phyloP scores from a whole-genome alignment of 768 basidiomycete genomes.

The Chalciporus sphaerocephalus region DNA sequence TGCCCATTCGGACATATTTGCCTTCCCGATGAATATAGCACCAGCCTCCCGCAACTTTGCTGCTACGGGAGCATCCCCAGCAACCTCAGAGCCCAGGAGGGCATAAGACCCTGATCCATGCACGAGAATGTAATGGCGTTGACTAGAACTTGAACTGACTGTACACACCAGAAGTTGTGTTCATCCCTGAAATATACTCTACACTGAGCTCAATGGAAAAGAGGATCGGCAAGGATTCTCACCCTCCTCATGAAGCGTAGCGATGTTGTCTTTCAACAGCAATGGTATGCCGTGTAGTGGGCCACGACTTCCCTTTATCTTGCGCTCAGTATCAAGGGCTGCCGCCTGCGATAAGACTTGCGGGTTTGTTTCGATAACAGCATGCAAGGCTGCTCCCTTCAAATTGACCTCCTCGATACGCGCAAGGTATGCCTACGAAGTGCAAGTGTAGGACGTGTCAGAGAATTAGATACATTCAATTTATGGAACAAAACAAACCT shows the following conservation, averaged over 20 bases:
- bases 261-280: slow-evolving; percentile 49
- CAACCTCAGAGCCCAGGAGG: slow-evolving; percentile 34
- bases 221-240: background rate
- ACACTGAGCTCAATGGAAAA: background rate
- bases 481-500: slow-evolving; percentile 36
- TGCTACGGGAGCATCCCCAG: slow-evolving; percentile 30
- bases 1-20: slow-evolving; percentile 44
- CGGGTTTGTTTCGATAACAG: slow-evolving; percentile 59
- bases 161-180: slow-evolving; percentile 35
- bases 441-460: background rate
- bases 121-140: background rate
- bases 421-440: slow-evolving; percentile 62
- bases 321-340: slow-evolving; percentile 46
- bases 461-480: background rate
- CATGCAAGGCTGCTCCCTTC: slow-evolving; percentile 52
- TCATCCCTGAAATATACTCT: slow-evolving; percentile 28
- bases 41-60: slow-evolving; percentile 31
- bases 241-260: slow-evolving; percentile 32
- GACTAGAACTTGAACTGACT: background rate
- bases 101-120: slow-evolving; percentile 30
- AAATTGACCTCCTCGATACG: slow-evolving; percentile 65
- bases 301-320: slow-evolving; percentile 40
- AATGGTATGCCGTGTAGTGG: slow-evolving; percentile 56
- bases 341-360: slow-evolving; percentile 51
- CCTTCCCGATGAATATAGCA: slow-evolving; percentile 39